Evolutionary conservation across 2,329 filamentous ascomycete genomes (phyloP), one percentile per base, ranked within the genome.

Genomic region (Lasiodiplodia citricola): DNA sequence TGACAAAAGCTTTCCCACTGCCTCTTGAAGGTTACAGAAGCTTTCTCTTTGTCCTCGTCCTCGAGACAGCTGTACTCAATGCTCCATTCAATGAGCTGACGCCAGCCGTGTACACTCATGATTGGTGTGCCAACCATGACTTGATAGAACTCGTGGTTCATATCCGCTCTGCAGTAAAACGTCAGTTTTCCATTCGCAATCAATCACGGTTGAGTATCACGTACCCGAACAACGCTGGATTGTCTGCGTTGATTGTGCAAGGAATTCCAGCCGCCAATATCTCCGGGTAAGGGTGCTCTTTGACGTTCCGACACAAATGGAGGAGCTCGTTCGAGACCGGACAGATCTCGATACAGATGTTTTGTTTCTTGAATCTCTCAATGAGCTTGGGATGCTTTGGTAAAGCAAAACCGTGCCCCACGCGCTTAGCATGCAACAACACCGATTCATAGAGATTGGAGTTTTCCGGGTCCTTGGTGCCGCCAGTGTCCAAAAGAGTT

Each of bases 111-210:
- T 0, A 94, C 78, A 21, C 84, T 87, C 85, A 93, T 92, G 68
- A 87, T 85, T 14, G 85, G 82, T 55, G 88, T 88, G 58, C 91
- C 91, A 8, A 91, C 85, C 83, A 93, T 88, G 69, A 90, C 85
- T 75, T 94, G 91, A 76, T 93, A 93, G 75, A 93, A 93, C 74
- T 94, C 91, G 72, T 93, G 90, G 0, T 89, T 90, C 54, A 93
- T 83, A 2, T 88, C 88, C 16, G 91, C 92, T 71, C 89, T 92
- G 68, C 58, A 31, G 8, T 31, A 41, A 11, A 13, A 6, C 10
- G n/a, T 64, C 11, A 64, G 47, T 41, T 16, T 13, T 38, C 10
- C 18, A 2, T 23, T 37, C 56, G 66, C 57, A 54, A 5, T 47
- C 31, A 14, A 37, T 14, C 18, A 62, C 11, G 52, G 70, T 28